Evolutionary conservation across 2,329 filamentous ascomycete genomes (phyloP), one percentile per base, ranked within the genome.

Genomic region (Ophiostoma fasciatum): DNA sequence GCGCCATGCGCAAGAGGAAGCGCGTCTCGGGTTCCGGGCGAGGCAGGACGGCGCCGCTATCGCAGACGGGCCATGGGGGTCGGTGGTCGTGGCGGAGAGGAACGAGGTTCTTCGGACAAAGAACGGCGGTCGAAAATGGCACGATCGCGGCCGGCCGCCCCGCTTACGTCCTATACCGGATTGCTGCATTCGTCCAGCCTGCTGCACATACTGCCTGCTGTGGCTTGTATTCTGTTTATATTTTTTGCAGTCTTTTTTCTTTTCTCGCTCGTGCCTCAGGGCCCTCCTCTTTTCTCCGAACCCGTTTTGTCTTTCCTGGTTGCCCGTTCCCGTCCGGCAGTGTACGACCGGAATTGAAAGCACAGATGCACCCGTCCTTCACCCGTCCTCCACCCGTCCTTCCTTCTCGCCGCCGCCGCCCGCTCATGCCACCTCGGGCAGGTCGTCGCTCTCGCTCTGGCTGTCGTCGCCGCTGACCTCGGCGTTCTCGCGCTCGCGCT

Each of bases 391-490:
- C n/a, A n/a, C n/a, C n/a, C n/a, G n/a, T n/a, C n/a, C n/a, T n/a
- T n/a, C n/a, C n/a, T n/a, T n/a, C n/a, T n/a, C n/a, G n/a, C n/a
- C n/a, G n/a, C n/a, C n/a, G n/a, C n/a, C n/a, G n/a, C n/a, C 21
- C 31, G 11, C 26, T 42, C 37, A 27, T 40, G 73, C 45, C 76
- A 71, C 55, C 33, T 42, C 40, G 4, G 40, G 40, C 31, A 83
- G 85, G 56, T 94, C 90, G 54, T 96, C 90, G 55, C 84, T 94
- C 61, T 93, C 88, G 55, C 83, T 93, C 59, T 84, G 71, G 57
- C 87, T 90, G 68, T 98, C 90, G 57, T 98, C 92, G 52, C 90
- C 90, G 59, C 85, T 94, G 53, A 98, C 84, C 59, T 98, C 84
- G 56, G 84, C 82, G 62, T 98, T 98, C 72, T 96, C 88, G 47